Conservation (phyloP, 306 rosid species). For the Trifolium fragiferum region DNA sequence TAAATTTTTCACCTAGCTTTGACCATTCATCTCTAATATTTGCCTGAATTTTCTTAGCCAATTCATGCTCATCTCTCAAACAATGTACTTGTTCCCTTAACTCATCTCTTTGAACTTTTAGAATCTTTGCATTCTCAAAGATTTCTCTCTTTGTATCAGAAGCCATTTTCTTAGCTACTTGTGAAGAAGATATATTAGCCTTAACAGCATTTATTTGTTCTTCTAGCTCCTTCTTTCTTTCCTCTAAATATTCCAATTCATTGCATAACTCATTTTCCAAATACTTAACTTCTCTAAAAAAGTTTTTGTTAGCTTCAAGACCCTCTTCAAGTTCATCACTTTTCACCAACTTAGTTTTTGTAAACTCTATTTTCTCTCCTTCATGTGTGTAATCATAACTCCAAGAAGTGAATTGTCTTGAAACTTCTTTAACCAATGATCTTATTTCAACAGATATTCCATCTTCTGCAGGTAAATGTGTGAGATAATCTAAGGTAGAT, state of each 20-base stretch:
- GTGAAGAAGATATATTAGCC: constrained; percentile 14
- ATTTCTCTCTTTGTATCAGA: constrained; percentile 5
- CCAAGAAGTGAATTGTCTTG: constrained; percentile 26
- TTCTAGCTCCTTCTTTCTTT: constrained; percentile 9
- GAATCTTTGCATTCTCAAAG: constrained; percentile 24
- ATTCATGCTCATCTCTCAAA: constrained; percentile 25
- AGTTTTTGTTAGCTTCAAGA: constrained; percentile 23
- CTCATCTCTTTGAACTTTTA: constrained; percentile 27
- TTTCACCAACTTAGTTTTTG: constrained; percentile 13
- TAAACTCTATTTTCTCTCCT: not conserved
- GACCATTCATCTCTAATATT: constrained; percentile 28
- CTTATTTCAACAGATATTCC: constrained; percentile 15
- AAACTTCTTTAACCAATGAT: constrained; percentile 19
- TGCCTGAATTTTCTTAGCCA: constrained; percentile 18
- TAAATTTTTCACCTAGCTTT: constrained; percentile 27
- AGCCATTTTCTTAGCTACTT: not conserved
- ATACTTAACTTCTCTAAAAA: constrained; percentile 1
- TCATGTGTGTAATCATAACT: constrained; percentile 21
- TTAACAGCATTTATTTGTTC: constrained; percentile 17
- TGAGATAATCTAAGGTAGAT: constrained; percentile 21
- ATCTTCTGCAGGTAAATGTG: not conserved
- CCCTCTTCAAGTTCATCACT: constrained; percentile 11
- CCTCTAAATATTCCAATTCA: constrained; percentile 22
- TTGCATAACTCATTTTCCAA: constrained; percentile 17
- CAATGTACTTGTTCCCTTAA: constrained; percentile 10